Evolutionary conservation across 768 basidiomycete genomes (phyloP).

Genomic region (Macrocybe gigantea): DNA sequence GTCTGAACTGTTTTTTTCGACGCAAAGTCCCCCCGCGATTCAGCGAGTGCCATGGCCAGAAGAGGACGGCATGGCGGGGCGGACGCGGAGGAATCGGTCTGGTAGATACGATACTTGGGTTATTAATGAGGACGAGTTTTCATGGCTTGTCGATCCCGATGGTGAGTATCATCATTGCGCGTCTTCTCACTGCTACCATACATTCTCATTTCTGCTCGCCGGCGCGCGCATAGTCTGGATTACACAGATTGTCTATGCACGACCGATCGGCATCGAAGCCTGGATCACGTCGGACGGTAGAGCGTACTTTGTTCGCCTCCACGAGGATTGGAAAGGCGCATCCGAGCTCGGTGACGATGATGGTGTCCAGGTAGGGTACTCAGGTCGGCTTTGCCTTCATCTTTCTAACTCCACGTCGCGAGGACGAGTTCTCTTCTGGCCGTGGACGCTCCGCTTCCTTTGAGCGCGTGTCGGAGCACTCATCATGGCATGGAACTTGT

Average conservation of each 20-base stretch:
- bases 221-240: constrained; percentile 46
- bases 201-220: neutral
- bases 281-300: constrained; percentile 87
- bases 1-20: constrained; percentile 68
- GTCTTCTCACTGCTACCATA: neutral
- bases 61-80: constrained; percentile 29
- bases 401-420: neutral
- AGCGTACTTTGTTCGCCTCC: constrained; percentile 70
- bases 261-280: constrained; percentile 58
- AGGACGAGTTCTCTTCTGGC: too few relatives aligned
- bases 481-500: constrained; percentile 70
- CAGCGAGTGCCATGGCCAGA: constrained; percentile 85
- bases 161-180: constrained; percentile 34
- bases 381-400: neutral
- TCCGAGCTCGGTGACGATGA: constrained; percentile 16
- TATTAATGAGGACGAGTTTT: constrained; percentile 56
- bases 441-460: too few relatives aligned
- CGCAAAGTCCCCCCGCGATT: constrained; percentile 64
- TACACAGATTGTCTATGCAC: constrained; percentile 53
- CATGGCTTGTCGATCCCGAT: constrained; percentile 71
- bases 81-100: constrained; percentile 26
- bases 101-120: constrained; percentile 67
- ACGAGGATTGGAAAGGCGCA: constrained; percentile 27
- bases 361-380: constrained; percentile 12
- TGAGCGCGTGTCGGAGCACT: too few relatives aligned